Percentiles rank a stretch among this genome's conserved stretches.
Conservation (phyloP, 2,329 filamentous ascomycete genomes). For the Colletotrichum gigasporum region DNA sequence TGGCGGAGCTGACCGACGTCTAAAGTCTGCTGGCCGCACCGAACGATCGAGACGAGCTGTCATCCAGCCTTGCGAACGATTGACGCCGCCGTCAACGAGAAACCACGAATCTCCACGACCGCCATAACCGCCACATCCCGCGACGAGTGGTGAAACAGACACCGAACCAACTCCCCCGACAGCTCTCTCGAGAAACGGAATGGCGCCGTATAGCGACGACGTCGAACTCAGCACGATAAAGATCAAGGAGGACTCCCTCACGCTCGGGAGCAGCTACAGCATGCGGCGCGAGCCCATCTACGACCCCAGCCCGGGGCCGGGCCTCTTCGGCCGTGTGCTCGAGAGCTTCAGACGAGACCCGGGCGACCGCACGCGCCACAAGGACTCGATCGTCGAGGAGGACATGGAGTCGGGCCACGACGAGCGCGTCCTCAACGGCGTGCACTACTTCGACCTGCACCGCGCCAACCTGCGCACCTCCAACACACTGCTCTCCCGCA, state of each 20-base stretch:
- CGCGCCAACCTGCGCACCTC: conserved; percentile 77
- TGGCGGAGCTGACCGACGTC: conserved; percentile 6
- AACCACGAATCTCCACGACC: not conserved
- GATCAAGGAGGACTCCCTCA: conserved; percentile 66
- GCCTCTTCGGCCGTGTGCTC: conserved; percentile 55
- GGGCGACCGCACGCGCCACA: conserved; percentile 56
- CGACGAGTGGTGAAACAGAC: conserved; percentile 1
- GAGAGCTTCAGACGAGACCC: conserved; percentile 74
- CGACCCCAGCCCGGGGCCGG: conserved; percentile 45
- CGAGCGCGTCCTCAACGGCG: conserved; percentile 46
- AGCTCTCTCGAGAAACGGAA: conserved; percentile 33
- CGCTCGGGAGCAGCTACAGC: conserved; percentile 59
- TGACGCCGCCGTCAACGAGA: not conserved
- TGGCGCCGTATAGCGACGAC: conserved; percentile 49
- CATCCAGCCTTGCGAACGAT: conserved; percentile 4
- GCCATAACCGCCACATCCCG: not conserved
- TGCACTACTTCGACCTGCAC: conserved; percentile 65
- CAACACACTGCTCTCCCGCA: conserved; percentile 77
- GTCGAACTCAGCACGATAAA: conserved; percentile 68
- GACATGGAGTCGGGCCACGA: conserved; percentile 36
- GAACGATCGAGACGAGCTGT: not conserved
- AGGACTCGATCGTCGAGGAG: conserved; percentile 46
- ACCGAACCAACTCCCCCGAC: not conserved
- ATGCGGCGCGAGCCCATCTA: conserved; percentile 62
- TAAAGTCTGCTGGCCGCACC: not conserved